Percentiles rank a stretch among this genome's conserved stretches.
These are phyloP conservation scores for Salvia miltiorrhiza DNA, from an alignment of 257 asterid genomes.

Conservation along the genomic window DNA sequence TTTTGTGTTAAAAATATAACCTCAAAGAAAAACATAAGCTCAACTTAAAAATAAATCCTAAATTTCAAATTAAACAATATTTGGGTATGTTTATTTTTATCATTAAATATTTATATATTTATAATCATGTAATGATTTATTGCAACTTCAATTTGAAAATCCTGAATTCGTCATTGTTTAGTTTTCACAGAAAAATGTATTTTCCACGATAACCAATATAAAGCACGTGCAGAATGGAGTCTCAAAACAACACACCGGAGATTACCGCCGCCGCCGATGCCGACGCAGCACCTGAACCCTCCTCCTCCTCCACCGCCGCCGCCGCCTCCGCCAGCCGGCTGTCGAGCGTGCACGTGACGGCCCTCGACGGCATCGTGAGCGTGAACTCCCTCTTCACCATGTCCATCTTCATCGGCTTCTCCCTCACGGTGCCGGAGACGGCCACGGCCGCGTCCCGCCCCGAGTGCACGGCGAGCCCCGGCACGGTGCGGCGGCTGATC, in stretches of 20 bases:
- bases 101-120: too few relatives aligned
- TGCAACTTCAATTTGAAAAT: too few relatives aligned
- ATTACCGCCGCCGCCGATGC: background rate
- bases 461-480: constrained; percentile 19
- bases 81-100: too few relatives aligned
- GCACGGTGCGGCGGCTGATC: constrained; percentile 15
- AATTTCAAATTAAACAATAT: too few relatives aligned
- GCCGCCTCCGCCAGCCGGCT: too few relatives aligned
- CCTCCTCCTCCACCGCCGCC: background rate
- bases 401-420: constrained; percentile 23
- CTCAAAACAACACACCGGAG: background rate
- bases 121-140: too few relatives aligned
- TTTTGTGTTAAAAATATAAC: too few relatives aligned
- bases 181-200: background rate
- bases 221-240: background rate
- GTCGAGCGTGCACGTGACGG: constrained; percentile 14
- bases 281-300: background rate
- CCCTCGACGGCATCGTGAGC: constrained; percentile 6
- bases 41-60: too few relatives aligned
- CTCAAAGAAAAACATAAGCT: too few relatives aligned
- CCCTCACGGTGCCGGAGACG: constrained; percentile 20
- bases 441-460: constrained; percentile 12
- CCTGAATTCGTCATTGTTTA: too few relatives aligned
- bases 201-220: background rate
- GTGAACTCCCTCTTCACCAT: constrained; percentile 21